A percentile compares a stretch with the other conserved stretches of the same genome.
These are phyloP conservation scores for Mucor plumbeus DNA, from an alignment of 371 early-diverging fungal species.

Conservation along the genomic window DNA sequence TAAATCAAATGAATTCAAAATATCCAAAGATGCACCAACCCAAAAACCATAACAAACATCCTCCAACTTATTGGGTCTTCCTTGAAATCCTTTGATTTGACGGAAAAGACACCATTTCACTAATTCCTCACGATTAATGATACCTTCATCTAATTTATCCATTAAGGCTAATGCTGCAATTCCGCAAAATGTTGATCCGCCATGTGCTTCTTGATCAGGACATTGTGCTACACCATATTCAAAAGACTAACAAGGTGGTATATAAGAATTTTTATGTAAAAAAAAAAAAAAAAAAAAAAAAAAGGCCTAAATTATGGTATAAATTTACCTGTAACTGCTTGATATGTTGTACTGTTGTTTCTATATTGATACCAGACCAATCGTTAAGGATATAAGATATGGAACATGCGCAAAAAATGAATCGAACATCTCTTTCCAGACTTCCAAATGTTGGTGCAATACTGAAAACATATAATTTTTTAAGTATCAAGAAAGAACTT, in stretches of 20 bases:
- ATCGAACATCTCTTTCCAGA: conserved; percentile 86
- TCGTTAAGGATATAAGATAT: conserved; percentile 85
- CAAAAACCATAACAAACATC: conserved; percentile 99
- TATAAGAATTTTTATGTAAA: not conserved
- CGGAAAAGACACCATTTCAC: conserved; percentile 83
- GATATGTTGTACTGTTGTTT: conserved; percentile 70
- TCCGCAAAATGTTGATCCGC: conserved; percentile 92
- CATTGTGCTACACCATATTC: conserved; percentile 86
- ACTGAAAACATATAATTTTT: conserved; percentile 34
- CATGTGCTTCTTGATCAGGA: conserved; percentile 88
- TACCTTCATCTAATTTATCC: conserved; percentile 61
- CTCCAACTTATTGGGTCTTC: conserved; percentile 87
- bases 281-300: not conserved
- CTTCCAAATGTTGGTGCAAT: conserved; percentile 70
- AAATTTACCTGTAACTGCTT: conserved; percentile 59
- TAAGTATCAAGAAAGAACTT: no score
- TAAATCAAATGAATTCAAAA: conserved; percentile 67
- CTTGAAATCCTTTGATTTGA: conserved; percentile 90
- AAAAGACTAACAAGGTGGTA: conserved; percentile 55
- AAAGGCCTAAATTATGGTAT: not conserved
- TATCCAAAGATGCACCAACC: conserved; percentile 88
- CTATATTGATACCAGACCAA: conserved; percentile 81
- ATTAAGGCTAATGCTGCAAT: conserved; percentile 84
- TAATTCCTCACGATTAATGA: conserved; percentile 61
- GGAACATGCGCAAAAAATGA: conserved; percentile 89